Base-by-base conservation (phyloP, 108 stramenopile species). In the Skeletonema tropicum region DNA sequence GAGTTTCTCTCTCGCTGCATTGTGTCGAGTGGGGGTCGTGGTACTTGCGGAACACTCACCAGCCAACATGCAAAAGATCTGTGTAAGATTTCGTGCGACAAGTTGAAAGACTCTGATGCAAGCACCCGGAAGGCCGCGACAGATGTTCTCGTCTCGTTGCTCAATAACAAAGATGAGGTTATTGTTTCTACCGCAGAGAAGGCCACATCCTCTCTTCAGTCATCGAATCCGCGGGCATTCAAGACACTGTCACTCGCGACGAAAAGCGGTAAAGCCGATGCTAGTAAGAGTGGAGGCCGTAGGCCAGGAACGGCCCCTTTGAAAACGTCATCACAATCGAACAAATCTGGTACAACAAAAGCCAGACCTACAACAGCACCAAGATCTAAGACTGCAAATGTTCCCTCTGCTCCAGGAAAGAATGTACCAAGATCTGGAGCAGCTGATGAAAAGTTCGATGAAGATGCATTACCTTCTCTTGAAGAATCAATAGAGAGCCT, bases 91-190 rank as follows among this genome's bases (percentile, higher is more conserved):
- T 80, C 82, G 3, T 64, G 74, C 23, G 52, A 73, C 15, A 92
- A 90, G 58, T 67, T 93, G 57, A 76, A 79, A n/a, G 94, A 95
- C 67, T 89, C 92, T 7, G 90, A 95, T 71, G 89, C 92, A 2
- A 57, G 59, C 35, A 89, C 90, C 0, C 72, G 94, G 58, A 90
- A 93, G 64, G 83, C 85, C 26, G 89, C 91, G 6, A 64, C 84
- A 52, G 77, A 83, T 29, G 55, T 89, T 3, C 62, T 95, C 21
- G 59, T 83, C 11, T 35, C 70, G n/a, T 76, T 96, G 23, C 73
- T 83, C 26, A 70, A 65, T 6, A 68, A 70, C 33, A 69, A 88
- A 23, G 83, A 90, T 60, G 58, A 75, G 11, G 72, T 66, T 2
- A 63, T 86, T 60, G 64, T 42, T 29, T 39, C 57, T 5, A 70